These are phyloP conservation scores for Pseudophaeomoniella oleicola DNA, from an alignment of 2,329 filamentous ascomycete species.

Conservation along the genomic window DNA sequence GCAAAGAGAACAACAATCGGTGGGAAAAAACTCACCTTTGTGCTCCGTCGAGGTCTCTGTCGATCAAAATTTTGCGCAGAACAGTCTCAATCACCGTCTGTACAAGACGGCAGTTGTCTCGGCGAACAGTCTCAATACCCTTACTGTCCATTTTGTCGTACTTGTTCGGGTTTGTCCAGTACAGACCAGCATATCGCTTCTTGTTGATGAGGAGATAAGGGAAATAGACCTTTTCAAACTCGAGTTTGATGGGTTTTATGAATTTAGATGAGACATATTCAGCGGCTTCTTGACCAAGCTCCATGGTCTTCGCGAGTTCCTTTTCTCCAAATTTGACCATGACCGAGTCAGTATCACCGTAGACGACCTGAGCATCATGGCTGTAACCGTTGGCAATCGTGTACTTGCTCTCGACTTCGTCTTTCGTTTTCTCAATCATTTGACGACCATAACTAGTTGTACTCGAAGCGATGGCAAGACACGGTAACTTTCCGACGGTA, in stretches of 20 bases:
- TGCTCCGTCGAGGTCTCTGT: conserved; percentile 75
- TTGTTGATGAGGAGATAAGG: conserved; percentile 99
- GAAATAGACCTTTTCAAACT: conserved; percentile 98
- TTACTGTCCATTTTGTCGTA: conserved; percentile 99
- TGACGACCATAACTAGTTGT: conserved; percentile 94
- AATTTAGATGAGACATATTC: conserved; percentile 83
- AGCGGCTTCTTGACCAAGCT: conserved; percentile 83
- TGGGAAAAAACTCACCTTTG: conserved; percentile 57
- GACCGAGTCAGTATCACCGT: conserved; percentile 97
- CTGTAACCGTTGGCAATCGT: conserved; percentile 87
- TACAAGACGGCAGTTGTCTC: conserved; percentile 91
- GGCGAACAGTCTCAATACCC: conserved; percentile 92
- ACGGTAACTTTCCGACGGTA: conserved; percentile 88
- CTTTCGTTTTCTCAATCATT: conserved; percentile 97
- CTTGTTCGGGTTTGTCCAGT: conserved; percentile 88
- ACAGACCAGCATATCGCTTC: conserved; percentile 95
- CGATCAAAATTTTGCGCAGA: conserved; percentile 86
- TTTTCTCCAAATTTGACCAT: conserved; percentile 97
- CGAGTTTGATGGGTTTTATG: conserved; percentile 90
- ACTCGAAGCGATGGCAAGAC: conserved; percentile 86
- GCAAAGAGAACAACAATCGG: conserved; percentile 10
- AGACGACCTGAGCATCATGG: conserved; percentile 92
- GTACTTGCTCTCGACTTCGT: conserved; percentile 84
- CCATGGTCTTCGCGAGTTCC: conserved; percentile 81
- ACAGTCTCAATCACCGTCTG: conserved; percentile 97